Base-by-base conservation (phyloP, 192 early-diverging fungal genomes). In the Mortierella alpina region DNA sequence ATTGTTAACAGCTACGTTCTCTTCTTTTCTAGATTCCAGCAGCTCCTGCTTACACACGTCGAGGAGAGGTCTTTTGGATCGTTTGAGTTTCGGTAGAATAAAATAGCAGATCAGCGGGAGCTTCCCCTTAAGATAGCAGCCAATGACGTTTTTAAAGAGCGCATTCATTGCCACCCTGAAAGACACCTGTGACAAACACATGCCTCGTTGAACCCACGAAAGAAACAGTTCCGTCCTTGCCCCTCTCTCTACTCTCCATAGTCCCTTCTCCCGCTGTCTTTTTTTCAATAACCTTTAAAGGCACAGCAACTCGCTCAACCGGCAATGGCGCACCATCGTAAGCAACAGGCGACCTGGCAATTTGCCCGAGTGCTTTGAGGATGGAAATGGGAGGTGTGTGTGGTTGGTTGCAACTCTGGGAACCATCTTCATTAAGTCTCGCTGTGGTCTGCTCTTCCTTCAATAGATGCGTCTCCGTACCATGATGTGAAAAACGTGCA, bases 21-120 rank as follows among this genome's bases (percentile, higher is more conserved):
- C 6, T 39, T 69, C 39, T 45, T 57, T 17, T 57, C 20, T 71
- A 88, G 87, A 67, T 86, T 82, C 55, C 87, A 88, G 55, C 76
- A 88, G 62, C 66, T 88, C 40, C 59, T 80, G 4, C 62, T 88
- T 14, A 61, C 71, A 18, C 85, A 86, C 64, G 70, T 70, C 13
- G 63, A 83, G 41, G 70, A 88, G 18, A 75, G 75, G n/a, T 74
- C 75, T 10, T 85, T 84, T 55, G 76, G 66, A 17, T 84, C 80
- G 14, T 86, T 81, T 49, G 87, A 88, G 67, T 88, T 86, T 55
- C 82, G 87, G 64, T 88, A 65, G 73, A 69, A 17, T 0, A 39
- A 59, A 7, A 42, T 40, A 31, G n/a, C n/a, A n/a, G 31, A 31
- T 1, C 31, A 31, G 31, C 31, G 31, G 31, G 31, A 31, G 3